phyloP scores from a whole-genome alignment of 345 rosid species.

The Cardiospermum halicacabum region DNA sequence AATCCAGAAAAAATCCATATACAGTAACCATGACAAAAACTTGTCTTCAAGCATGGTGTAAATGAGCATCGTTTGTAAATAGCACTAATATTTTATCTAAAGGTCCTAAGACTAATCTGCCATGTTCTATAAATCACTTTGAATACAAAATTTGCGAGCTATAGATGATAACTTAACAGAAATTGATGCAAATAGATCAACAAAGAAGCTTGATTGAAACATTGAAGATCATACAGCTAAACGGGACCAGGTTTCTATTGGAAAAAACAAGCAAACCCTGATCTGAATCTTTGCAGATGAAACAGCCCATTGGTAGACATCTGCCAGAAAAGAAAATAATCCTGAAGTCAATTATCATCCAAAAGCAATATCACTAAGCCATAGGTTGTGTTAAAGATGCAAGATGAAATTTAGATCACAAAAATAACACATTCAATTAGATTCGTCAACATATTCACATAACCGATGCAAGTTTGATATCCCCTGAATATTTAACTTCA shows the following conservation, averaged over 20 bases:
- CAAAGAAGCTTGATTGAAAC: neutral
- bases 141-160: neutral
- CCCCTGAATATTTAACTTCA: neutral
- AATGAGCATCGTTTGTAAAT: neutral
- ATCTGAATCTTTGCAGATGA: conserved; percentile 66
- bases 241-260: conserved; percentile 66
- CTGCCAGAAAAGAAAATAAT: conserved; percentile 34
- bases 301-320: conserved; percentile 87
- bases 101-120: neutral
- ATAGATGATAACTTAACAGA: neutral
- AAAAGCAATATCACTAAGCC: conserved; percentile 9
- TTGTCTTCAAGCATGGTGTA: neutral
- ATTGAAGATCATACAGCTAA: conserved; percentile 46
- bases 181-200: neutral
- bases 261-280: conserved; percentile 85
- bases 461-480: neutral
- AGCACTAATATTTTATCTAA: neutral
- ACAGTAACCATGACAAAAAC: neutral
- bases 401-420: conserved; percentile 2
- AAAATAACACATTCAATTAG: neutral
- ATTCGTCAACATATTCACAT: neutral
- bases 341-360: neutral
- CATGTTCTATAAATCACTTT: neutral
- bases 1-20: neutral
- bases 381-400: conserved; percentile 4